A percentile compares a stretch with the other conserved stretches of the same genome.
Conservation (phyloP, 768 basidiomycete species). For the Amanita polypyramis region DNA sequence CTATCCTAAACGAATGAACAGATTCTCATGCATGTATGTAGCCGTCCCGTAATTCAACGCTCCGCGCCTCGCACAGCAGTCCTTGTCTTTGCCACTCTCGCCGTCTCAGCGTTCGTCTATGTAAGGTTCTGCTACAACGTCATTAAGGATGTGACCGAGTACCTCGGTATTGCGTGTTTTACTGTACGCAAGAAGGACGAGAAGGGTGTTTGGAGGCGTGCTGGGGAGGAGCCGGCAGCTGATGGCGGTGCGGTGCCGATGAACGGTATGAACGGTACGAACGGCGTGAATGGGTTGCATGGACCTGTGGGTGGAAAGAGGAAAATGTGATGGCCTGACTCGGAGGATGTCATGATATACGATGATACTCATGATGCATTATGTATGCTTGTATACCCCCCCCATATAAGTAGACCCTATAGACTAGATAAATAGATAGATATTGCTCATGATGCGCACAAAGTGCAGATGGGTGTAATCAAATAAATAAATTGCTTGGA, state of each 20-base stretch:
- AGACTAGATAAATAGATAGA: too few species aligned
- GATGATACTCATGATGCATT: too few species aligned
- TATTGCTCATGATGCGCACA: too few species aligned
- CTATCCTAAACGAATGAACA: too few species aligned
- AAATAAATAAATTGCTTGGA: too few species aligned
- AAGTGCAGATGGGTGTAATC: too few species aligned
- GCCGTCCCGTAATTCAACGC: constrained; percentile 69
- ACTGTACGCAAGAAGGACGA: constrained; percentile 81
- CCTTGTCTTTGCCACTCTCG: constrained; percentile 65
- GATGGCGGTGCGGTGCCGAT: background rate
- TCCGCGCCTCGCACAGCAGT: constrained; percentile 48
- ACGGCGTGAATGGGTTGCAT: background rate
- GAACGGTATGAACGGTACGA: background rate
- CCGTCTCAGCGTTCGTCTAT: constrained; percentile 60
- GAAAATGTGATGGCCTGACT: background rate
- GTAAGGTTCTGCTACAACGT: constrained; percentile 74
- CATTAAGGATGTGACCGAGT: constrained; percentile 80
- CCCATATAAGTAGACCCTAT: too few species aligned
- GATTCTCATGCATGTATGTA: constrained; percentile 9
- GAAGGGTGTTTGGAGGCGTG: constrained; percentile 43
- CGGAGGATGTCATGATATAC: background rate
- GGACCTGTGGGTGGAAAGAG: background rate
- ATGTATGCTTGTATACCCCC: too few species aligned
- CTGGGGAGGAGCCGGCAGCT: background rate
- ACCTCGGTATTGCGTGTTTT: constrained; percentile 91